phyloP scores from a whole-genome alignment of 345 rosid genomes.

The Carallia pectinifolia region DNA sequence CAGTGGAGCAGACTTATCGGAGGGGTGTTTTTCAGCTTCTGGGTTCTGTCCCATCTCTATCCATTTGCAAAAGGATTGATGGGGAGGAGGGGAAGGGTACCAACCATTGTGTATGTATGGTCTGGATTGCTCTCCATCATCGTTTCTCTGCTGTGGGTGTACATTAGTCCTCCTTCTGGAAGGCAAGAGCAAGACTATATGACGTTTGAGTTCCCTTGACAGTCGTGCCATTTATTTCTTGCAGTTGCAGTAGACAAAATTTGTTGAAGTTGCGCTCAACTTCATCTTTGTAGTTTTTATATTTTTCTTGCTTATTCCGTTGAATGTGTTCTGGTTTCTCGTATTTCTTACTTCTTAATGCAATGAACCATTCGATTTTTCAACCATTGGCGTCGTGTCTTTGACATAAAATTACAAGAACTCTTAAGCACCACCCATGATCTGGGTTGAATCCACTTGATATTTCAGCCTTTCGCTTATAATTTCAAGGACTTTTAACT shows the following conservation, averaged over 20 bases:
- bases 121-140: conserved; percentile 66
- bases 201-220: conserved; percentile 52
- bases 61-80: conserved; percentile 78
- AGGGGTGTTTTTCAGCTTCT: conserved; percentile 81
- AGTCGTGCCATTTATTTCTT: too few relatives aligned
- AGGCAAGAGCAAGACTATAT: conserved; percentile 41
- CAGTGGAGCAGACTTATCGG: conserved; percentile 80
- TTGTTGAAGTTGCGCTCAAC: conserved; percentile 38
- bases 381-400: too few relatives aligned
- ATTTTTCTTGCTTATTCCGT: neutral
- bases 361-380: too few relatives aligned
- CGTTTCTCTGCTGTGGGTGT: conserved; percentile 69
- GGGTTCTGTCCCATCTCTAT: conserved; percentile 74
- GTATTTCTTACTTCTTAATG: neutral
- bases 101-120: conserved; percentile 77
- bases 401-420: too few relatives aligned
- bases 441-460: too few relatives aligned
- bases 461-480: too few relatives aligned
- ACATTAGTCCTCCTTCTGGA: conserved; percentile 61
- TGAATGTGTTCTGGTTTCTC: conserved; percentile 7
- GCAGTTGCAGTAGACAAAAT: neutral
- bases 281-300: conserved; percentile 23
- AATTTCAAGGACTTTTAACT: too few relatives aligned
- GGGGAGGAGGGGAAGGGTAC: conserved; percentile 80
- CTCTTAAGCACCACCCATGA: too few relatives aligned